Percentiles rank a stretch among this genome's conserved stretches.
Evolutionary conservation across 2,329 filamentous ascomycete species (phyloP).

Genomic region (Verticillium nonalfalfae): DNA sequence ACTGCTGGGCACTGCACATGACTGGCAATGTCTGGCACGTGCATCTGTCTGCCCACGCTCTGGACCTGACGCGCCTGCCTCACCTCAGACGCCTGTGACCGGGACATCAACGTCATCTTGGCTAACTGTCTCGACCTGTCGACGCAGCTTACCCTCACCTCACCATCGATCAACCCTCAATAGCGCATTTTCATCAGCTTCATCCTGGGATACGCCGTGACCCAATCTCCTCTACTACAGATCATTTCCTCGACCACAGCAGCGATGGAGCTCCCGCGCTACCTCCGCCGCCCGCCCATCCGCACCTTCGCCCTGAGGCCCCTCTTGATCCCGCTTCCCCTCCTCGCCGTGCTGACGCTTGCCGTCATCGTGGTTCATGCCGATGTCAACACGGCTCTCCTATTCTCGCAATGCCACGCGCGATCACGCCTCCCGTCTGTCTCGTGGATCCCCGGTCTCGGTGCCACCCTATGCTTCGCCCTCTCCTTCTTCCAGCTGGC

Average conservation of each 20-base stretch:
- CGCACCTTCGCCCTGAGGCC: conserved; percentile 46
- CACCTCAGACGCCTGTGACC: neutral
- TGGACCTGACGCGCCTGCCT: neutral
- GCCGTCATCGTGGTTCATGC: conserved; percentile 35
- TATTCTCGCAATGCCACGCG: conserved; percentile 48
- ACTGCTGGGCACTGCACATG: neutral
- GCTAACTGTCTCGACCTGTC: neutral
- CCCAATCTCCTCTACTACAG: no score
- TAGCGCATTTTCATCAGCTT: neutral
- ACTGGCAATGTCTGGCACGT: neutral
- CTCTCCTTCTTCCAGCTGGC: conserved; percentile 42
- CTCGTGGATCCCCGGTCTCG: conserved; percentile 33
- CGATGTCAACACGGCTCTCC: conserved; percentile 43
- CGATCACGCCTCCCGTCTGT: conserved; percentile 36
- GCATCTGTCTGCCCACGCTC: neutral
- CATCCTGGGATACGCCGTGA: neutral
- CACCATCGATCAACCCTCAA: neutral
- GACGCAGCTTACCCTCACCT: neutral
- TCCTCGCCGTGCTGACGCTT: conserved; percentile 36
- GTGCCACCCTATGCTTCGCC: conserved; percentile 40
- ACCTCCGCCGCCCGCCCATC: conserved; percentile 29
- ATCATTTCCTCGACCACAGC: no score
- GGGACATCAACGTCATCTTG: neutral
- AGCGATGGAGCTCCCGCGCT: neutral
- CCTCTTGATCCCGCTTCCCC: conserved; percentile 41